Evolutionary conservation across 148 eudicot genomes (phyloP), one percentile per base, ranked within the genome.

Genomic region (Vaccinium corymbosum): DNA sequence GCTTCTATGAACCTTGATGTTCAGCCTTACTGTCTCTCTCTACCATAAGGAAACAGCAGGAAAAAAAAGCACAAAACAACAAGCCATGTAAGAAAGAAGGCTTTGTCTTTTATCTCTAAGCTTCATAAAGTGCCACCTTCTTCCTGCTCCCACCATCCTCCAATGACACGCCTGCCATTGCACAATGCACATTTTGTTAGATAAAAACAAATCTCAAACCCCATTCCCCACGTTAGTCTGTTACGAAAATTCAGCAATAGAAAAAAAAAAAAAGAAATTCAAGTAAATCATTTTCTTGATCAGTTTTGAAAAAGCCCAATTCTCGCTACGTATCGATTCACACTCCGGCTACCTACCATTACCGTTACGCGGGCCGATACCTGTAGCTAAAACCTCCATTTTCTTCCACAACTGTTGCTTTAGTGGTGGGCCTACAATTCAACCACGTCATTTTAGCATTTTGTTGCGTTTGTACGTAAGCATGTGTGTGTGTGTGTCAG

Each of bases 41-140:
- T 16, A 7, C 81, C 15, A 35, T 1, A 2, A 35, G 38, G 38
- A 35, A 35, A 19, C 13, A 10, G n/a, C 22, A 16, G 15, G n/a
- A n/a, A 2, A 50, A 2, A 52, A 53, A 72, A 53, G 1, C 38
- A 35, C 48, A 50, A 70, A 52, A 76, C 29, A 19, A 55, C 25
- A 52, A 52, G 53, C 13, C 27, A 16, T 1, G 22, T 51, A 16
- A 52, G 79, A 35, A 73, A 32, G 25, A 52, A 8, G 68, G 51
- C 15, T 82, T 52, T 12, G 10, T n/a, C 19, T 68, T 68, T 52
- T 7, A 82, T 83, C 87, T 82, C 57, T 59, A 51, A 75, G 12
- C 81, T 83, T 35, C 38, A 35, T 66, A 52, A 64, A 79, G 68
- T 48, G 82, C 87, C 56, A 87, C 32, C 85, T 79, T 85, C 83